Evolutionary conservation across 768 basidiomycete species (phyloP), one percentile per base, ranked within the genome.

Genomic region (Boletus rex-veris): DNA sequence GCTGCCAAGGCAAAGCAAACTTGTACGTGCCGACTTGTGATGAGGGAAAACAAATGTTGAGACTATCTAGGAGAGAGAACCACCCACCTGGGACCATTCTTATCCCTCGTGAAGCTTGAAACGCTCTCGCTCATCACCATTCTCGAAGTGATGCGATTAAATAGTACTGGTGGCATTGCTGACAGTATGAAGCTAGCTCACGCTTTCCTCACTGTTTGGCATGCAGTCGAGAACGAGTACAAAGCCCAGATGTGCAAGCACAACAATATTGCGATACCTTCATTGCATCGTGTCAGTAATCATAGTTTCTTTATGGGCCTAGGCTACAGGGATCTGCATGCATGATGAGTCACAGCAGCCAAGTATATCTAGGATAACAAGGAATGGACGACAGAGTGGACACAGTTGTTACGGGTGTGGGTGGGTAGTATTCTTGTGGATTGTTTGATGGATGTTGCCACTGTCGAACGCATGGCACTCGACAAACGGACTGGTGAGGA

Each of bases 111-210:
- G 26, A 79, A 83, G 16, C 77, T 88, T 0, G 84, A 90, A 48
- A 88, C 85, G 56, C 79, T 98, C 7, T 93, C 92, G 0, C 75
- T 96, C 16, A 84, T 98, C 63, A 89, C 90, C 10, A 92, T 98
- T 61, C 77, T 94, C 36, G 94, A 97, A 67, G 68, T 92, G 39
- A 88, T 98, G 86, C 82, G 89, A 6, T 68, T 93, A 11, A 82
- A 86, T 31, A 86, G 89, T 6, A 75, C 80, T 1, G 88, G 90
- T 7, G 90, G 90, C 12, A 77, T 93, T 16, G 62, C 76, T 0
- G 82, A 86, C 38, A 94, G 94, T 5, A 91, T 96, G 86, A 96
- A 97, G 71, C 87, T 92, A 0, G 80, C 93, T 1, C 79, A 91
- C 0, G 91, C 90, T 0, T 76, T 97, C 54, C 73, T 97, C 19